Conservation (phyloP, 2,329 filamentous ascomycete species). For the Nigrospora sphaerica region DNA sequence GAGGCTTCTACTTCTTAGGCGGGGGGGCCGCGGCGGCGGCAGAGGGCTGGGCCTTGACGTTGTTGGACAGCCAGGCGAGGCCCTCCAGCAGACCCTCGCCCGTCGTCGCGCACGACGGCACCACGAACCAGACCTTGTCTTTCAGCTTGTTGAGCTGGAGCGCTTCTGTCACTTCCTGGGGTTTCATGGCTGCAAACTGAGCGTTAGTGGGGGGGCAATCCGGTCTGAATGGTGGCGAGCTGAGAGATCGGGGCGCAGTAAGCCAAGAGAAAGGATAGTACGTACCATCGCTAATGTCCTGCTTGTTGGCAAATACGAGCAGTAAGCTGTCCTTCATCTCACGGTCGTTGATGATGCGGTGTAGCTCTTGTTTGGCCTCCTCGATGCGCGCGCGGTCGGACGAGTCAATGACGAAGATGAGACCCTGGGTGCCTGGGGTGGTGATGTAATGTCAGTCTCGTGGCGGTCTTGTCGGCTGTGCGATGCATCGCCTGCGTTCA, state of each 20-base stretch:
- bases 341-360: slow-evolving; percentile 95
- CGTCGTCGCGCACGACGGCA: slow-evolving; percentile 74
- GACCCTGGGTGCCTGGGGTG: slow-evolving; percentile 74
- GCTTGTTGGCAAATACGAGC: slow-evolving; percentile 97
- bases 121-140: slow-evolving; percentile 80
- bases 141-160: slow-evolving; percentile 71
- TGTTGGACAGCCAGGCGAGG: slow-evolving; percentile 76
- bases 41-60: slow-evolving; percentile 58
- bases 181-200: slow-evolving; percentile 58
- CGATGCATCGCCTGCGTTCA: neutral
- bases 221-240: slow-evolving; percentile 3
- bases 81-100: slow-evolving; percentile 78
- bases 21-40: slow-evolving; percentile 25
- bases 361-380: slow-evolving; percentile 86
- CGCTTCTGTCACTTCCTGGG: slow-evolving; percentile 70
- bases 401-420: slow-evolving; percentile 98
- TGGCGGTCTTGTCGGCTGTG: too few species aligned
- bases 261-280: slow-evolving; percentile 7
- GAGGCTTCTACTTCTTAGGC: slow-evolving; percentile 42
- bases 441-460: too few species aligned
- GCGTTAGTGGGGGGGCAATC: neutral
- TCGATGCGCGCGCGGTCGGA: slow-evolving; percentile 87
- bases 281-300: slow-evolving; percentile 79
- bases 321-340: slow-evolving; percentile 96
- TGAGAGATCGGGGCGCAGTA: neutral